Conservation (phyloP, 495 filamentous ascomycete genomes). For the Aspergillus diversus region DNA sequence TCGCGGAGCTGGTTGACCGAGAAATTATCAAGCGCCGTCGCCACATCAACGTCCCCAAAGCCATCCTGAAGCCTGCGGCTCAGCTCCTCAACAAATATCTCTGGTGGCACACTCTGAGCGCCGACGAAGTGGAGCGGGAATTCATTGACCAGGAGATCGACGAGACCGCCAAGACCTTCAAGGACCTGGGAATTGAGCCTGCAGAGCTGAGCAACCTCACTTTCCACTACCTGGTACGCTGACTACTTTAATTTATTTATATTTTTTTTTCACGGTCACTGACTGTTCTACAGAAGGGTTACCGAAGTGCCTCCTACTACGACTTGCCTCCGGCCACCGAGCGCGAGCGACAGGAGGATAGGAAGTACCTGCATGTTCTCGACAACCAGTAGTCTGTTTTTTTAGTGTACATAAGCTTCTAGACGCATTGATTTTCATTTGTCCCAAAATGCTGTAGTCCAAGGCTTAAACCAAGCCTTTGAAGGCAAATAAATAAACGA, state of each 20-base stretch:
- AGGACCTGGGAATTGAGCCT: constrained; percentile 86
- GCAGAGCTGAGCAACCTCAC: constrained; percentile 79
- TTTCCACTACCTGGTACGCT: constrained; percentile 88
- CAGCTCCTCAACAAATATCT: constrained; percentile 73
- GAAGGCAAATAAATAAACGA: no score
- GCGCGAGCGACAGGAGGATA: constrained; percentile 91
- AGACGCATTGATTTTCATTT: constrained; percentile 43
- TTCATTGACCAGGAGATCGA: constrained; percentile 96
- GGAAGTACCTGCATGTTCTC: constrained; percentile 92
- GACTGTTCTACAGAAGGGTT: constrained; percentile 66
- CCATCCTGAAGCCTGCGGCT: constrained; percentile 70
- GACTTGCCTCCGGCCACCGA: constrained; percentile 93
- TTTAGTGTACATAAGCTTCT: constrained; percentile 50
- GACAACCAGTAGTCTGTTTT: constrained; percentile 74
- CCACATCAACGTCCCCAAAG: constrained; percentile 91
- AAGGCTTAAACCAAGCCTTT: no score
- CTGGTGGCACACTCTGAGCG: constrained; percentile 84
- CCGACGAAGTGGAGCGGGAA: constrained; percentile 91
- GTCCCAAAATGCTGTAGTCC: constrained; percentile 14
- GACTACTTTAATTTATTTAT: constrained; percentile 26
- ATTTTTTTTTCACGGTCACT: constrained; percentile 12
- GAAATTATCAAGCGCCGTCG: constrained; percentile 89
- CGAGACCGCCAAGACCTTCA: constrained; percentile 89
- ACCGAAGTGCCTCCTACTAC: constrained; percentile 80
- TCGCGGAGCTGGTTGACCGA: constrained; percentile 82